These are phyloP conservation scores for Pythium coloratum DNA, from an alignment of 352 stramenopile species.

Conservation along the genomic window DNA sequence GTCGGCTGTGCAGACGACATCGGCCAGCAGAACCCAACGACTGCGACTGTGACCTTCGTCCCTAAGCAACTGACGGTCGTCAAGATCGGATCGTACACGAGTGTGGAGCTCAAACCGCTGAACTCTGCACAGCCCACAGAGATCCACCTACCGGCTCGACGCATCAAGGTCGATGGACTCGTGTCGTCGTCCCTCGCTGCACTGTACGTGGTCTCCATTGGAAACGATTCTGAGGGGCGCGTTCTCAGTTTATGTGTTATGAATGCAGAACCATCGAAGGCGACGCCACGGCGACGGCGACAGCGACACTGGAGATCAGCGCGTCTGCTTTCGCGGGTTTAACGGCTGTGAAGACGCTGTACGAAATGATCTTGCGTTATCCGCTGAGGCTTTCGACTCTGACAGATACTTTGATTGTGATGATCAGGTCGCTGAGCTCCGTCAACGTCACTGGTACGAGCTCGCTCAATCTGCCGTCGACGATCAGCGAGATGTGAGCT, in stretches of 20 bases:
- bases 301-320: neutral
- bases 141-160: neutral
- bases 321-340: neutral
- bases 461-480: neutral
- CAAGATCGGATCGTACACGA: neutral
- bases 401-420: neutral
- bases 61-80: neutral
- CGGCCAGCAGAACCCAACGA: neutral
- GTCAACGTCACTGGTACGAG: neutral
- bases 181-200: neutral
- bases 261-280: neutral
- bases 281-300: neutral
- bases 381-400: neutral
- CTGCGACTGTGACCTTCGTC: neutral
- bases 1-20: neutral
- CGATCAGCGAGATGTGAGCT: neutral
- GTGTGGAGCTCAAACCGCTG: neutral
- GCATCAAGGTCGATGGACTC: slow-evolving; percentile 2
- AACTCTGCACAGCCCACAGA: slow-evolving; percentile 1
- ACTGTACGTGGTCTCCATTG: neutral
- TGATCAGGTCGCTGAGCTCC: neutral
- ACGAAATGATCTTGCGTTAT: neutral
- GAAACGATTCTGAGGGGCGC: no score
- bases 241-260: neutral
- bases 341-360: neutral